These are phyloP conservation scores for Didymellaceae sp. DNA, from an alignment of 2,329 filamentous ascomycete species.

Conservation along the genomic window DNA sequence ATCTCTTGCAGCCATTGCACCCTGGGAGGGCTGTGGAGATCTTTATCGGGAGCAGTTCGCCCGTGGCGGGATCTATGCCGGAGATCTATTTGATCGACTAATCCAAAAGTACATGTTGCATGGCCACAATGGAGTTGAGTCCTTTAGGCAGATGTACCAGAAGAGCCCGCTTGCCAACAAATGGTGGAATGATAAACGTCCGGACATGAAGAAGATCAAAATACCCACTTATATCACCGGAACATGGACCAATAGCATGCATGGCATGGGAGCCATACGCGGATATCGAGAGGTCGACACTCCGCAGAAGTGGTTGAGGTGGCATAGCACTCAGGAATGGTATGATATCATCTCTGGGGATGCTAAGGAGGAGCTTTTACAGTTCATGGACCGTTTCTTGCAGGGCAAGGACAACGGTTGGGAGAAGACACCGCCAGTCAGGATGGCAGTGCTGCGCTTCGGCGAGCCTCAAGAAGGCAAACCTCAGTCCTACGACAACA, in stretches of 20 bases:
- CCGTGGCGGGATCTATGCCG: constrained; percentile 42
- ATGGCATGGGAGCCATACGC: constrained; percentile 9
- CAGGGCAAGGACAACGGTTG: constrained; percentile 54
- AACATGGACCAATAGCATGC: neutral
- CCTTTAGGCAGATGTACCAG: neutral
- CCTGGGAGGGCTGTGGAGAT: constrained; percentile 57
- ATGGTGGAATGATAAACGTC: constrained; percentile 32
- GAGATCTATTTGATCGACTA: neutral
- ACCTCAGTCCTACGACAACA: neutral
- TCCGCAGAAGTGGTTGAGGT: constrained; percentile 9
- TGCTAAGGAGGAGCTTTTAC: constrained; percentile 19
- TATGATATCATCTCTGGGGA: constrained; percentile 31
- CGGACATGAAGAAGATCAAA: constrained; percentile 26
- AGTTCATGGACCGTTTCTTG: constrained; percentile 57
- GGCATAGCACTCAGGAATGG: constrained; percentile 28
- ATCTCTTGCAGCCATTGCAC: constrained; percentile 52
- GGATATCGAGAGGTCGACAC: neutral
- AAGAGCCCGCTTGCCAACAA: constrained; percentile 15
- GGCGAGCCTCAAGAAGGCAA: constrained; percentile 1
- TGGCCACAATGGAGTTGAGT: neutral
- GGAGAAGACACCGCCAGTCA: constrained; percentile 55
- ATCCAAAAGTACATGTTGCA: constrained; percentile 1
- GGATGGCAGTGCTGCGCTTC: constrained; percentile 49
- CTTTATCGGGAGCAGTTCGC: constrained; percentile 56
- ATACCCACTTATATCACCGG: constrained; percentile 20